A percentile compares a stretch with the other conserved stretches of the same genome.
These are phyloP conservation scores for Diaporthe caulivora DNA, from an alignment of 2,329 filamentous ascomycete species.

Conservation along the genomic window DNA sequence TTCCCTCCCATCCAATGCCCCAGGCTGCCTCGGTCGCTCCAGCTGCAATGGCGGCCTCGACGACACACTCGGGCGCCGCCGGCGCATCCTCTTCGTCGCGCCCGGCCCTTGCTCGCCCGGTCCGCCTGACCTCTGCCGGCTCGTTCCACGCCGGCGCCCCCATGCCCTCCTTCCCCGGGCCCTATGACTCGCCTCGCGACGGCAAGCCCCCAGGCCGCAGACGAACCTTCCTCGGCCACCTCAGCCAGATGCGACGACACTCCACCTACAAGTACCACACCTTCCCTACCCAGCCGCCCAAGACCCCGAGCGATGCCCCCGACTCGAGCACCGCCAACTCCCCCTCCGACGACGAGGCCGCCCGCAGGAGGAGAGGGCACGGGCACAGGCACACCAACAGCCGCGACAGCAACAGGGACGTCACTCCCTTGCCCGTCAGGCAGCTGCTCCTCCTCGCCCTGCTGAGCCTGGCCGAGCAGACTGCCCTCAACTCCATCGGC, in stretches of 20 bases:
- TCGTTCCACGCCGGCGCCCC: conserved; percentile 67
- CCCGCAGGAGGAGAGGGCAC: conserved; percentile 10
- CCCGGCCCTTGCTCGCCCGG: conserved; percentile 32
- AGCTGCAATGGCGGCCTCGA: conserved; percentile 18
- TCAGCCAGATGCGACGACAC: conserved; percentile 50
- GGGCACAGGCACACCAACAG: conserved; percentile 43
- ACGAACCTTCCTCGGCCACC: conserved; percentile 34
- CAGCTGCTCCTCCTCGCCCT: conserved; percentile 89
- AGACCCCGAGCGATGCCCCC: conserved; percentile 69
- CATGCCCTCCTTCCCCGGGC: conserved; percentile 52
- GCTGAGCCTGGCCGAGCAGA: conserved; percentile 93
- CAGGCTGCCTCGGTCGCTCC: conserved; percentile 25
- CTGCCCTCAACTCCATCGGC: conserved; percentile 94
- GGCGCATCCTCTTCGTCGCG: conserved; percentile 20
- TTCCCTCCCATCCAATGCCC: conserved; percentile 22
- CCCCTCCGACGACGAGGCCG: conserved; percentile 37
- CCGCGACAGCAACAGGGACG: conserved; percentile 51
- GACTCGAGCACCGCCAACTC: conserved; percentile 43
- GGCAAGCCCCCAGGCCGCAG: conserved; percentile 16
- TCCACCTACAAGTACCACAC: conserved; percentile 79
- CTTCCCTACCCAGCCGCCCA: conserved; percentile 81
- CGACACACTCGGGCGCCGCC: background rate
- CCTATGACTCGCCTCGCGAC: conserved; percentile 43
- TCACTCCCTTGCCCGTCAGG: conserved; percentile 82
- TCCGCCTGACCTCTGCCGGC: conserved; percentile 52